Base-by-base conservation (phyloP, 2,329 filamentous ascomycete species). In the Lachnellula cervina region DNA sequence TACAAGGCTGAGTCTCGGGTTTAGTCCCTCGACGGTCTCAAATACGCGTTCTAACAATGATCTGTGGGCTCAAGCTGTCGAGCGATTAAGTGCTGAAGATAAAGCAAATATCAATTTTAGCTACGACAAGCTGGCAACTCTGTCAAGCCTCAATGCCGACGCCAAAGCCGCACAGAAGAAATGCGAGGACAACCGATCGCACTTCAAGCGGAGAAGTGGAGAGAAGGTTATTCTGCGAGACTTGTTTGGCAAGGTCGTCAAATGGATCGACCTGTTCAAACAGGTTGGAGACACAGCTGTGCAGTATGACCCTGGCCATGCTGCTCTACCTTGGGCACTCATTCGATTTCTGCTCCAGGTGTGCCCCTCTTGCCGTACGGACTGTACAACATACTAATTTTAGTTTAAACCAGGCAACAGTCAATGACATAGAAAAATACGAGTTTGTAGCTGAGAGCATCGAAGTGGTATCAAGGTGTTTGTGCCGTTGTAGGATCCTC, bases 281-380 rank as follows among this genome's bases (percentile, higher is more conserved):
- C 52, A 57, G 9, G 52, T 66, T 13, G 66, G 62, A 2, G 64
- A 69, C 47, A 48, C 56, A 0, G 58, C 49, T 13, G 60, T 64
- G 4, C 60, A 67, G 32, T 67, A 64, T 52, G 60, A 68, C 43
- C 62, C 65, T 2, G 56, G 11, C 2, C 60, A 66, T 57, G 62
- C 66, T 42, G 56, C 64, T 6, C 50, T 69, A 7, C 67, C 67
- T 2, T 69, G 67, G 67, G 67, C 64, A 5, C 62, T 49, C 6
- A 59, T 69, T 2, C 37, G 65, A 35, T 65, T 69, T 48, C n/a
- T 69, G 6, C 54, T 69, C 7, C 58, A 67, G 57, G 53, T 55
- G 19, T 11, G 19, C 13, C 16, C 13, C 19, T 13, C 42, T 44
- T 7, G 5, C 1, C 13, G 7, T 13, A 11, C 2, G 3, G 28